phyloP scores from a whole-genome alignment of 208 protist species.

The Trypanosoma mega region DNA sequence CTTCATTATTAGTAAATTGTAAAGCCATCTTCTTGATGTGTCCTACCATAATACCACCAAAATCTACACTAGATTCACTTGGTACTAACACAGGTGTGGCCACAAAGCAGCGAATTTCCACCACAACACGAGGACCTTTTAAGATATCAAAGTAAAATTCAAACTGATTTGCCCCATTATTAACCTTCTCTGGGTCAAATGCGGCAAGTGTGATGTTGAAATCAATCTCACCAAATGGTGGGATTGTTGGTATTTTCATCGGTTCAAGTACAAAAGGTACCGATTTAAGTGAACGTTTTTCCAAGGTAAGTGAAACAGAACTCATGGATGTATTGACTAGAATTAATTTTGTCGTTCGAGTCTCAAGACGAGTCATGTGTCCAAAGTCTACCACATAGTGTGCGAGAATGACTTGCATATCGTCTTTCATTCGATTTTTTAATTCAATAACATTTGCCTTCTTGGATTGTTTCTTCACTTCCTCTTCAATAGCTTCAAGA shows the following conservation, averaged over 20 bases:
- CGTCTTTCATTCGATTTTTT: conserved; percentile 5
- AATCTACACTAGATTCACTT: conserved; percentile 69
- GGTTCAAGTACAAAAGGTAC: conserved; percentile 75
- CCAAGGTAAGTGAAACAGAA: conserved; percentile 67
- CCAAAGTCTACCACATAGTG: conserved; percentile 94
- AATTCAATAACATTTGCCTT: background rate
- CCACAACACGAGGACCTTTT: conserved; percentile 76
- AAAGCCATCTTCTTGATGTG: conserved; percentile 80
- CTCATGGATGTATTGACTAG: conserved; percentile 86
- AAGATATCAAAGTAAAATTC: conserved; percentile 84
- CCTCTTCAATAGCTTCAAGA: background rate
- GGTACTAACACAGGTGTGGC: conserved; percentile 85
- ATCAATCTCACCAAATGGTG: conserved; percentile 43
- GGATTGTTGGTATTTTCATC: conserved; percentile 68
- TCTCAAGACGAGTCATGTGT: conserved; percentile 87
- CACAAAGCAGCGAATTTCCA: conserved; percentile 90
- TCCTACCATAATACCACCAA: conserved; percentile 87
- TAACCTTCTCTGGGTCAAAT: conserved; percentile 23
- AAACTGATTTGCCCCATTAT: conserved; percentile 51
- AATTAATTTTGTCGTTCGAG: conserved; percentile 66
- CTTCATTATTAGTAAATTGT: conserved; percentile 84
- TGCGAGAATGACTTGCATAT: conserved; percentile 51
- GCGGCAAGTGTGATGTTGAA: conserved; percentile 59
- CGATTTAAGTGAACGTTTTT: conserved; percentile 65
- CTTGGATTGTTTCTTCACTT: background rate